phyloP scores from a whole-genome alignment of 371 early-diverging fungal genomes.

The Thermomucor indicae-seudaticae region DNA sequence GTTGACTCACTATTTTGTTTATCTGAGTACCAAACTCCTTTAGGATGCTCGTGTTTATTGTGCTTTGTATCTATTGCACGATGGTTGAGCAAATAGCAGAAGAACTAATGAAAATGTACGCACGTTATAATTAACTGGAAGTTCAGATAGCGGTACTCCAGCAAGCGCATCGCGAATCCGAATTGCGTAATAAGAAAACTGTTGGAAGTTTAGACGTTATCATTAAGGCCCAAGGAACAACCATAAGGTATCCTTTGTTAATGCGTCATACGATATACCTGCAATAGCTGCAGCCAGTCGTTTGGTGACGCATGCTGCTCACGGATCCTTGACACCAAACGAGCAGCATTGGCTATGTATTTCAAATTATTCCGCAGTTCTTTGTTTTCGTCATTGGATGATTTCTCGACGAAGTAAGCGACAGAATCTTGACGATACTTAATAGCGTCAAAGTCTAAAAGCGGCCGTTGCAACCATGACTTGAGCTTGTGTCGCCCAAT shows the following conservation, averaged over 20 bases:
- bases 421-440: constrained; percentile 54
- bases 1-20: constrained; percentile 43
- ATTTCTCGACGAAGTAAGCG: constrained; percentile 34
- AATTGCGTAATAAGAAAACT: constrained; percentile 64
- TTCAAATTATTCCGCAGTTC: constrained; percentile 39
- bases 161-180: constrained; percentile 31
- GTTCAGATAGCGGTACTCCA: background rate
- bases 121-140: constrained; percentile 29
- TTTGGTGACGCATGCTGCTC: constrained; percentile 38
- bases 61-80: no score
- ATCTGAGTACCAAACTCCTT: constrained; percentile 46
- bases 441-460: constrained; percentile 37
- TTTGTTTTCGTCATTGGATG: constrained; percentile 22
- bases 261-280: constrained; percentile 39
- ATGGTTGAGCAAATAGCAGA: no score
- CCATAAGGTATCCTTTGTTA: no score
- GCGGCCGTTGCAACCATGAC: constrained; percentile 68
- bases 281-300: constrained; percentile 71
- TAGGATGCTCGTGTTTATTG: background rate
- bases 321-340: constrained; percentile 44
- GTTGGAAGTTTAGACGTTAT: background rate
- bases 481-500: constrained; percentile 50
- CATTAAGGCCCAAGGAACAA: no score
- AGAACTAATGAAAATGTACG: constrained; percentile 23
- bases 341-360: constrained; percentile 62